Evolutionary conservation across 2,329 filamentous ascomycete genomes (phyloP).

Genomic region (Mollisia scopiformis): DNA sequence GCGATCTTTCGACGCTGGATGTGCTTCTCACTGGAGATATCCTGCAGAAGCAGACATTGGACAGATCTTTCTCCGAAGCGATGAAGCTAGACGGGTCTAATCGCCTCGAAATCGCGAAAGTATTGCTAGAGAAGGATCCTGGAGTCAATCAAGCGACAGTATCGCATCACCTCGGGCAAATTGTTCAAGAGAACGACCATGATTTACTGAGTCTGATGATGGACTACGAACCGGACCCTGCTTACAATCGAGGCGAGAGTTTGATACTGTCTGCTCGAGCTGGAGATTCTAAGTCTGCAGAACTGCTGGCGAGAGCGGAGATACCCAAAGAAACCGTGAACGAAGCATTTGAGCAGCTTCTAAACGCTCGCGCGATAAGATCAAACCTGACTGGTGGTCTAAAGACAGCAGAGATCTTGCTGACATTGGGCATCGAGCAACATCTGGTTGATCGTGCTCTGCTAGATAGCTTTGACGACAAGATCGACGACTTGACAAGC

Average conservation of each 20-base stretch:
- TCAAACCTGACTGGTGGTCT: neutral
- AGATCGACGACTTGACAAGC: neutral
- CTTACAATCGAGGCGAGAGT: slow-evolving; percentile 3
- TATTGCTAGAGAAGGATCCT: slow-evolving; percentile 1
- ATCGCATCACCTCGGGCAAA: slow-evolving; percentile 2
- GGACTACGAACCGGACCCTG: slow-evolving; percentile 2
- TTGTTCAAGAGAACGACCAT: slow-evolving; percentile 1
- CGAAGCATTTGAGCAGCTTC: slow-evolving; percentile 3
- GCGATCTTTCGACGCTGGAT: neutral
- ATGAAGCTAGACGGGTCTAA: neutral
- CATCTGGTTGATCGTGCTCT: slow-evolving; percentile 3
- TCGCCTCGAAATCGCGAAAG: neutral
- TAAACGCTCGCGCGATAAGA: slow-evolving; percentile 1
- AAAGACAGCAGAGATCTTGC: neutral
- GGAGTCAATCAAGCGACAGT: neutral
- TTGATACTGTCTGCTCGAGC: neutral
- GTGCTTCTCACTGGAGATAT: neutral
- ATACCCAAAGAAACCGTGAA: neutral
- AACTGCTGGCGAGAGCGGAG: neutral
- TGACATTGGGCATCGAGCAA: neutral
- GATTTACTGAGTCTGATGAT: slow-evolving; percentile 3
- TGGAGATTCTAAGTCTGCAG: slow-evolving; percentile 4
- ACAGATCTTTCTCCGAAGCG: slow-evolving; percentile 1
- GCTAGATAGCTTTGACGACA: slow-evolving; percentile 5
- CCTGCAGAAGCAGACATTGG: neutral